Evolutionary conservation across 2,329 filamentous ascomycete genomes (phyloP), one percentile per base, ranked within the genome.

Genomic region (Metarhizium rileyi): DNA sequence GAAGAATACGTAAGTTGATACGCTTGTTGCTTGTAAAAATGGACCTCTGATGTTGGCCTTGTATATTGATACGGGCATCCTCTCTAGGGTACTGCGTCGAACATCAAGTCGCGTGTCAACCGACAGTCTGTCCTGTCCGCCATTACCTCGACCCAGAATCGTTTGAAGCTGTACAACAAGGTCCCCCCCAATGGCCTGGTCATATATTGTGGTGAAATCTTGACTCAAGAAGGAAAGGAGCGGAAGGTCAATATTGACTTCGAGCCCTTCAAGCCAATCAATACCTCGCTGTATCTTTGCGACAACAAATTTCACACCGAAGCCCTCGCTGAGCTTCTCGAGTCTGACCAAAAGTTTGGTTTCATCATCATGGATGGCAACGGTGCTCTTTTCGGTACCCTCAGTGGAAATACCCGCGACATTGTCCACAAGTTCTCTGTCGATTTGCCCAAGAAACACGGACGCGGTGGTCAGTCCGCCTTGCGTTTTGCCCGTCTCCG

Each of bases 361-460:
- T 98, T 98, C 75, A 98, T 98, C 70, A 85, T 98, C 74, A 98
- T 98, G 93, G 93, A 98, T 67, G 93, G 93, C 74, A 98, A 98
- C 72, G 94, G 93, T 61, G 88, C 93, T 41, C 83, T 98, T 27
- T 98, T 98, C 60, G 93, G 93, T 62, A 98, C 93, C 1, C 78
- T 98, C 40, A 95, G 90, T 63, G 94, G 93, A 60, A 98, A 98
- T 72, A 98, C 93, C 33, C 84, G 93, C 67, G 94, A 98, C 61
- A 80, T 98, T 46, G 79, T 97, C 47, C 93, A 98, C 76, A 98
- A 98, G 73, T 95, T 98, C 75, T 89, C 87, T 20, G 93, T 98
- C 68, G 94, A 98, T 77, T 77, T 98, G 51, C 93, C 93, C 69
- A 98, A 98, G 84, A 98, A 98, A 80, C 93, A 98, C 81, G 93